Percentiles rank a stretch among this genome's conserved stretches.
Evolutionary conservation across 1,139 yeast species (phyloP).

Genomic region (Candida dubliniensis): DNA sequence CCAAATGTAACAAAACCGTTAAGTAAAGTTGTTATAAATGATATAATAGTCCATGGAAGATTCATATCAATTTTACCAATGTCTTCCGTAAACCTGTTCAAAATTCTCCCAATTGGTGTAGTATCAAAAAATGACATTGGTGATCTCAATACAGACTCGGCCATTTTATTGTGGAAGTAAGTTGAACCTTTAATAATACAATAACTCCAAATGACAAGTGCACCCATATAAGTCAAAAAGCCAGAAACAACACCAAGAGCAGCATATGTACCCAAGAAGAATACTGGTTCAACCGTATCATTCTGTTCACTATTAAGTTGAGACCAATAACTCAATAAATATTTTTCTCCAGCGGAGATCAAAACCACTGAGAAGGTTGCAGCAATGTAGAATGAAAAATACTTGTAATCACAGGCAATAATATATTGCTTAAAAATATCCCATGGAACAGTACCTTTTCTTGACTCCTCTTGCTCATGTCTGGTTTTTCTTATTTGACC

Average conservation of each 20-base stretch:
- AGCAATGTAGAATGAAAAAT: slow-evolving; percentile 26
- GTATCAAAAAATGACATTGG: slow-evolving; percentile 49
- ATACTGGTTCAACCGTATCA: slow-evolving; percentile 19
- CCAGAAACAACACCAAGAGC: slow-evolving; percentile 29
- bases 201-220: slow-evolving; percentile 33
- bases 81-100: slow-evolving; percentile 43
- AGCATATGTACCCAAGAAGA: slow-evolving; percentile 28
- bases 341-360: slow-evolving; percentile 29
- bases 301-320: slow-evolving; percentile 30
- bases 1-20: slow-evolving; percentile 31
- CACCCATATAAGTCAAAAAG: slow-evolving; percentile 26
- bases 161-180: slow-evolving; percentile 40
- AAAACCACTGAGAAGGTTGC: slow-evolving; percentile 21
- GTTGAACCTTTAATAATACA: slow-evolving; percentile 35
- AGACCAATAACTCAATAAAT: slow-evolving; percentile 41
- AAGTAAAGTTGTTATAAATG: slow-evolving; percentile 23
- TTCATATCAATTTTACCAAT: slow-evolving; percentile 34
- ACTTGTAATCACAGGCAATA: slow-evolving; percentile 35
- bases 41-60: slow-evolving; percentile 32
- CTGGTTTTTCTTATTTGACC: slow-evolving; percentile 24
- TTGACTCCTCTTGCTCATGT: slow-evolving; percentile 29
- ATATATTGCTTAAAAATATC: slow-evolving; percentile 33
- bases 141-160: slow-evolving; percentile 35
- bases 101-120: slow-evolving; percentile 43
- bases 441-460: slow-evolving; percentile 36